Evolutionary conservation across 768 basidiomycete genomes (phyloP).

Genomic region (Boletus insuetus): DNA sequence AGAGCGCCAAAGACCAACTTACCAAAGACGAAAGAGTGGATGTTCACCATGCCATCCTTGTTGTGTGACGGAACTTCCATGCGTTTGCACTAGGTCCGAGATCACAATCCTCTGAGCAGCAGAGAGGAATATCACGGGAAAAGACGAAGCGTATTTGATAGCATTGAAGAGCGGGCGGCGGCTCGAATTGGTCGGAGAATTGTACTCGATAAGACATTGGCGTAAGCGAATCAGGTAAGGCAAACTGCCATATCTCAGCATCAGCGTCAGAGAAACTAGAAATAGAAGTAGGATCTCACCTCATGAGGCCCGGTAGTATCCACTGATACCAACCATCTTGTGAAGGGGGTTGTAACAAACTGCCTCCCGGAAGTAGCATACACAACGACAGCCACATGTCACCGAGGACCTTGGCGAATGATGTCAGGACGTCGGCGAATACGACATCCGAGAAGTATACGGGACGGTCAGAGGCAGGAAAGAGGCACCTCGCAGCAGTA

Average conservation of each 20-base stretch:
- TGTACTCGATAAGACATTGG: conserved; percentile 91
- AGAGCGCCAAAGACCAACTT: conserved; percentile 23
- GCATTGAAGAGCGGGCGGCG: conserved; percentile 85
- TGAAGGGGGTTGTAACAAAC: conserved; percentile 60
- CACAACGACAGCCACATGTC: conserved; percentile 87
- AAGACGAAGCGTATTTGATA: conserved; percentile 93
- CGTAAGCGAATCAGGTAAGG: conserved; percentile 90
- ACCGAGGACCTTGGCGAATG: conserved; percentile 94
- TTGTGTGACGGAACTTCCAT: conserved; percentile 41
- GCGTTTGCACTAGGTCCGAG: conserved; percentile 51
- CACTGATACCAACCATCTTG: conserved; percentile 66
- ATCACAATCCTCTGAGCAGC: conserved; percentile 80
- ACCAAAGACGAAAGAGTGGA: conserved; percentile 84
- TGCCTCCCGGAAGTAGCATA: conserved; percentile 86
- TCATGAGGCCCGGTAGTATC: conserved; percentile 83
- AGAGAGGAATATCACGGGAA: conserved; percentile 93
- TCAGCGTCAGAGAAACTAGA: conserved; percentile 2
- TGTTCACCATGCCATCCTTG: conserved; percentile 74
- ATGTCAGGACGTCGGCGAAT: conserved; percentile 93
- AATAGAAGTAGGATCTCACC: conserved; percentile 46
- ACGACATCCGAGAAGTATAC: conserved; percentile 90
- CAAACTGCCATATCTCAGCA: conserved; percentile 41
- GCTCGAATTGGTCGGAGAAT: conserved; percentile 56
- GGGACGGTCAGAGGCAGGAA: conserved; percentile 55
- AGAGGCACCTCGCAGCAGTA: conserved; percentile 69